phyloP scores from a whole-genome alignment of 345 rosid genomes.

The Melaleuca alternifolia region DNA sequence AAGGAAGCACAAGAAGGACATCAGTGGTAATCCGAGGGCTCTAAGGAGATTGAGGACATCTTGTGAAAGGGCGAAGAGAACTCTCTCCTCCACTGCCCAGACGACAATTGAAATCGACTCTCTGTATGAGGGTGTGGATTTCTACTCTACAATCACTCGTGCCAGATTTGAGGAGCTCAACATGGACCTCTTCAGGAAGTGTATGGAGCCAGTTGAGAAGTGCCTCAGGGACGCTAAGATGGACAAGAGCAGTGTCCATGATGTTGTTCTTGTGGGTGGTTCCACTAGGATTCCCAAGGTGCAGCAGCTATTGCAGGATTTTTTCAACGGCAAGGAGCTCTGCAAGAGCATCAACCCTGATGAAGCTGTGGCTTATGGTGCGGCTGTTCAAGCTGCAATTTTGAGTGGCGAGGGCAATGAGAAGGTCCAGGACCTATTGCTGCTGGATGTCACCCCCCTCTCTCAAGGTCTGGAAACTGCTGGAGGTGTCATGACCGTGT shows the following conservation, averaged over 20 bases:
- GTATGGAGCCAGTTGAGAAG: constrained; percentile 46
- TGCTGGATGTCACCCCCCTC: constrained; percentile 23
- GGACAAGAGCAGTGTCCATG: constrained; percentile 37
- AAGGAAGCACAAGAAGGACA: constrained; percentile 33
- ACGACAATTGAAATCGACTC: constrained; percentile 43
- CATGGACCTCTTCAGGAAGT: constrained; percentile 42
- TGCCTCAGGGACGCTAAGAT: constrained; percentile 43
- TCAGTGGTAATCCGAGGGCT: constrained; percentile 25
- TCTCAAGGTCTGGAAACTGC: constrained; percentile 27
- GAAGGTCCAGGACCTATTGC: constrained; percentile 21
- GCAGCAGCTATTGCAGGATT: constrained; percentile 31
- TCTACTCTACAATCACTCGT: constrained; percentile 32
- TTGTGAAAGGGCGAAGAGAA: constrained; percentile 45
- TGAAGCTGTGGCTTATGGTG: constrained; percentile 36
- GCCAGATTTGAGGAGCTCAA: constrained; percentile 40
- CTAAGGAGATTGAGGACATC: constrained; percentile 36
- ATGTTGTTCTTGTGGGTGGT: constrained; percentile 47
- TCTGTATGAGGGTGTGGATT: constrained; percentile 29
- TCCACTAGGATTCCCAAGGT: constrained; percentile 50
- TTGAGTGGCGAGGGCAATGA: constrained; percentile 24
- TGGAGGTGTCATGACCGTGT: constrained; percentile 31
- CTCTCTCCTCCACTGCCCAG: constrained; percentile 39
- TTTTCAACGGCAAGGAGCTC: constrained; percentile 30
- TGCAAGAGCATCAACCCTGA: constrained; percentile 43
- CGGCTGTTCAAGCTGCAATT: constrained; percentile 31